Conservation (phyloP, 2,329 filamentous ascomycete species). For the Penicillium fuscoglaucum region DNA sequence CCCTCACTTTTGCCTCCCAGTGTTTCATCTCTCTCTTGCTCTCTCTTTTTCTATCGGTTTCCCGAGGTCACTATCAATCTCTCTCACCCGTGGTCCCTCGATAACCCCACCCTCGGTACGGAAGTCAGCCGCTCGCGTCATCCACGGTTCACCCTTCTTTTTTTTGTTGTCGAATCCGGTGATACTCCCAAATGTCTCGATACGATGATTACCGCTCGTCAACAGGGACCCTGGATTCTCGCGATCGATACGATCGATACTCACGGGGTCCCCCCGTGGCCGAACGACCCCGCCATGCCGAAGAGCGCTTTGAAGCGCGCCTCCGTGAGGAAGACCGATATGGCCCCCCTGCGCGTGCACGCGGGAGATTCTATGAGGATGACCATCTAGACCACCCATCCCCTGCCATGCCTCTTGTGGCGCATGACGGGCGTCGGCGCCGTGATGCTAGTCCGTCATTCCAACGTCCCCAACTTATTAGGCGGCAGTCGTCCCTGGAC, state of each 20-base stretch:
- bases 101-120: conserved; percentile 25
- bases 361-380: conserved; percentile 44
- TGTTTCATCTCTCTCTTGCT: not conserved
- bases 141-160: conserved; percentile 33
- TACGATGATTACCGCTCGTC: conserved; percentile 41
- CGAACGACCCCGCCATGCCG: conserved; percentile 37
- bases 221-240: conserved; percentile 36
- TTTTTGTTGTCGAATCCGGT: conserved; percentile 3
- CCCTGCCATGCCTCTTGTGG: conserved; percentile 54
- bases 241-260: conserved; percentile 46
- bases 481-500: conserved; percentile 85
- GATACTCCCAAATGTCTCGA: conserved; percentile 35
- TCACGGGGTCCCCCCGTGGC: conserved; percentile 38
- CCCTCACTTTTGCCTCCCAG: not conserved
- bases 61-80: not conserved
- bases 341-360: conserved; percentile 44
- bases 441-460: conserved; percentile 51
- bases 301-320: conserved; percentile 37
- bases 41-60: not conserved
- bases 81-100: conserved; percentile 21
- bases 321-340: conserved; percentile 45
- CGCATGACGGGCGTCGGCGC: conserved; percentile 58
- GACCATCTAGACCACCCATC: conserved; percentile 45
- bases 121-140: conserved; percentile 39
- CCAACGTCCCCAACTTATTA: conserved; percentile 66